Conservation (phyloP, 2,329 filamentous ascomycete genomes). For the Epichloe amarillans region DNA sequence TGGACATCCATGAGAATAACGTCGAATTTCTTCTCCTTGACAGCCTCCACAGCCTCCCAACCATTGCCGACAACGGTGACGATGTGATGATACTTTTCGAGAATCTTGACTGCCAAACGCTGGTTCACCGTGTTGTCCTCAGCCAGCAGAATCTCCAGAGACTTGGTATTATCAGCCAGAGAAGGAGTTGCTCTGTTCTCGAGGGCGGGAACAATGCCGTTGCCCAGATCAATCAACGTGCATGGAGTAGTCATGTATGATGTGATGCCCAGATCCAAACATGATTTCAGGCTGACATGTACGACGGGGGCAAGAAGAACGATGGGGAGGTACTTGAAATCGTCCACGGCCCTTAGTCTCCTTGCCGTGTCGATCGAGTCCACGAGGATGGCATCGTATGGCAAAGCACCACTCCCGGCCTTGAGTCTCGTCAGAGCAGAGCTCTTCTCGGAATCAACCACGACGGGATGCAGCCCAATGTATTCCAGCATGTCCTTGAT, state of each 20-base stretch:
- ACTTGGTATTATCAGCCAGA: constrained; percentile 85
- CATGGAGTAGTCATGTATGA: constrained; percentile 98
- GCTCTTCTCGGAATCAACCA: constrained; percentile 69
- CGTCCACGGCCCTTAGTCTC: constrained; percentile 70
- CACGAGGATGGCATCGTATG: constrained; percentile 91
- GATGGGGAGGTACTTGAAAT: constrained; percentile 96
- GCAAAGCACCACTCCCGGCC: constrained; percentile 39
- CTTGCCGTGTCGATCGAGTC: constrained; percentile 89
- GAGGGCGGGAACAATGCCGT: constrained; percentile 88
- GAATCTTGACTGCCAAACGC: constrained; percentile 85
- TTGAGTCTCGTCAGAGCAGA: constrained; percentile 40
- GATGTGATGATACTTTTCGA: constrained; percentile 90
- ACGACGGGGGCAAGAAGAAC: constrained; percentile 82
- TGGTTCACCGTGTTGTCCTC: constrained; percentile 98
- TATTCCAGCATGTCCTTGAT: constrained; percentile 66
- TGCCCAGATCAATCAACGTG: constrained; percentile 83
- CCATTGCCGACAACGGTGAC: constrained; percentile 93
- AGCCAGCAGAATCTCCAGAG: constrained; percentile 86
- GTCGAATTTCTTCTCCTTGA: constrained; percentile 87
- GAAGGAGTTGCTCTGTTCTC: constrained; percentile 87
- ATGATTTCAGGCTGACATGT: constrained; percentile 84
- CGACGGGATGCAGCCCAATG: constrained; percentile 68
- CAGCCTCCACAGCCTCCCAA: constrained; percentile 80
- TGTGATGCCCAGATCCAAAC: constrained; percentile 89
- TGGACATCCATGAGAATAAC: constrained; percentile 98